A percentile compares a stretch with the other conserved stretches of the same genome.
These are phyloP conservation scores for Saccharomyces kudriavzevii DNA, from an alignment of 805 yeast genomes.

Conservation along the genomic window DNA sequence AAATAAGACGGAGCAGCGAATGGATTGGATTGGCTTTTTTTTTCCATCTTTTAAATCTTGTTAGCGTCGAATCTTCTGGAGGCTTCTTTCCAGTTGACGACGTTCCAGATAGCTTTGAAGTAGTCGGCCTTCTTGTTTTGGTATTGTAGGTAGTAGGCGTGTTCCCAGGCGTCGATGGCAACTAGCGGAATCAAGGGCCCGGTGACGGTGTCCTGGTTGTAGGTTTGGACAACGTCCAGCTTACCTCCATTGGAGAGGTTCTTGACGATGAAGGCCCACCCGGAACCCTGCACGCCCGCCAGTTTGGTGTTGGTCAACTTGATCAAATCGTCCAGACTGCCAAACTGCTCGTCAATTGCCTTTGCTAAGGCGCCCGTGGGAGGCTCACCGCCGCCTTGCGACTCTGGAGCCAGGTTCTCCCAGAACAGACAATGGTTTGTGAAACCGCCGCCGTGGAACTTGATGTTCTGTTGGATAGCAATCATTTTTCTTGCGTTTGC, in stretches of 20 bases:
- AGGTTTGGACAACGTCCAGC: constrained; percentile 70
- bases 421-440: constrained; percentile 81
- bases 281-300: constrained; percentile 90
- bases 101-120: constrained; percentile 91
- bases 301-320: constrained; percentile 55
- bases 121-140: constrained; percentile 86
- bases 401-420: constrained; percentile 75
- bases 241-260: constrained; percentile 60
- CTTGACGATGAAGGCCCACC: constrained; percentile 89
- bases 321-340: constrained; percentile 63
- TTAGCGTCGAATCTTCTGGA: constrained; percentile 52
- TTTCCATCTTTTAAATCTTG: constrained; percentile 1
- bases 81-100: constrained; percentile 89
- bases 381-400: constrained; percentile 65
- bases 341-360: constrained; percentile 57
- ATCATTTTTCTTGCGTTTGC: constrained; percentile 20
- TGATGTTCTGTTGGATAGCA: constrained; percentile 63
- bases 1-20: background rate
- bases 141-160: constrained; percentile 90
- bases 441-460: constrained; percentile 90
- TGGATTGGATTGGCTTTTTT: too few species aligned
- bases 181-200: constrained; percentile 65
- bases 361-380: constrained; percentile 49
- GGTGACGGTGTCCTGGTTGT: constrained; percentile 80
- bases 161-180: constrained; percentile 96